Base-by-base conservation (phyloP, 768 basidiomycete species). In the Naganishia vaughanmartiniae region DNA sequence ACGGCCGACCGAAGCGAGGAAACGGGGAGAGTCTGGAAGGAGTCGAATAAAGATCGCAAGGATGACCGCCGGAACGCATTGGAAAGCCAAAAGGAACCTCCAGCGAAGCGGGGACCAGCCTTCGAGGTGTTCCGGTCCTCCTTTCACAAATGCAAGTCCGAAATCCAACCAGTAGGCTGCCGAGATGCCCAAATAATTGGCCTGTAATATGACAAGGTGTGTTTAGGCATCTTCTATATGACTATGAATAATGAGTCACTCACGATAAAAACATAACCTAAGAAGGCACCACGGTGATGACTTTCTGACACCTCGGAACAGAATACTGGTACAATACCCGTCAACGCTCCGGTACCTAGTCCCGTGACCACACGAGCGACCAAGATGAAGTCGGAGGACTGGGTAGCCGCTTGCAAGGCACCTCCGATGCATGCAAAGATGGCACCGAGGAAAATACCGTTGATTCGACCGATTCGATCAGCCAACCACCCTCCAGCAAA, bases 21-120 rank as follows among this genome's bases (percentile, higher is more conserved):
- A 75, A 4, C 74, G 74, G 4, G 74, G 74, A 1, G 73, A 72
- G 66, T 75, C 74, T 0, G 74, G 74, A 5, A 75, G 54, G 28
- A 72, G 57, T 39, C 54, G 65, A 66, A 75, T 72, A 45, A 70
- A 68, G 46, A 42, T 21, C 39, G 69, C 63, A 14, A 75, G 71
- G 10, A 75, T 30, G 54, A 75, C 58, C 11, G 74, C 74, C 3
- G 74, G 73, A n/a, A 75, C 0, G 51, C 74, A 75, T 33, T 75
- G 74, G 69, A 75, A 73, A 24, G 67, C 74, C 51, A 75, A 65
- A 1, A 72, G 69, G 69, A 73, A 75, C 12, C 74, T 54, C 74
- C 74, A 75, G 2, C 74, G 67, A 17, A 73, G 14, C 1, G 70
- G 17, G 17, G 72, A 73, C 2, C 65, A 69, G 19, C 74, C 74